Conservation (phyloP, 2,329 filamentous ascomycete genomes). For the Microascus cirrosus region DNA sequence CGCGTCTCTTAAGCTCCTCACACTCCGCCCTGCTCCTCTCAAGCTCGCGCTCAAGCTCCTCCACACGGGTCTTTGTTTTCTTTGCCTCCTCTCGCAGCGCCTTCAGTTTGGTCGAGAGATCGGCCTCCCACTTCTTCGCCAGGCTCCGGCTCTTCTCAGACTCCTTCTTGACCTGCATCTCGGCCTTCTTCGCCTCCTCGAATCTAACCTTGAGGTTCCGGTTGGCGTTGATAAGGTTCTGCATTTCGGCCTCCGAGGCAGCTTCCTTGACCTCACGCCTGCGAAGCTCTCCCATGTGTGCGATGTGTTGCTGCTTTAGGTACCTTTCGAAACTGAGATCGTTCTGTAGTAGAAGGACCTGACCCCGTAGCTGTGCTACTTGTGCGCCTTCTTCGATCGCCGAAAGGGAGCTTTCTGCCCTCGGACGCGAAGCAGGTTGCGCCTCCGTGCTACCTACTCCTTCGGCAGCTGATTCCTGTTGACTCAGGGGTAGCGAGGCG, state of each 20-base stretch:
- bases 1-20: slow-evolving; percentile 51
- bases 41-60: slow-evolving; percentile 45
- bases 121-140: slow-evolving; percentile 67
- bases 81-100: slow-evolving; percentile 60
- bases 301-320: slow-evolving; percentile 72
- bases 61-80: slow-evolving; percentile 47
- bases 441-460: slow-evolving; percentile 15
- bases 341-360: slow-evolving; percentile 66
- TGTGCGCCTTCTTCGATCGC: slow-evolving; percentile 23
- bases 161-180: slow-evolving; percentile 60
- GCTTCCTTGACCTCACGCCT: slow-evolving; percentile 65
- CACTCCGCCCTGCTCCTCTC: slow-evolving; percentile 46
- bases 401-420: slow-evolving; percentile 12
- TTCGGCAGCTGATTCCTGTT: slow-evolving; percentile 34
- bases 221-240: slow-evolving; percentile 69
- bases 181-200: slow-evolving; percentile 60
- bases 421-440: slow-evolving; percentile 16
- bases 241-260: slow-evolving; percentile 69
- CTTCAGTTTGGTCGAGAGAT: slow-evolving; percentile 54
- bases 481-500: slow-evolving; percentile 38
- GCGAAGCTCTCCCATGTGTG: slow-evolving; percentile 69
- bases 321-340: slow-evolving; percentile 77
- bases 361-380: slow-evolving; percentile 52
- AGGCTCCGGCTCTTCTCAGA: slow-evolving; percentile 60
- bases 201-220: slow-evolving; percentile 61